Percentiles rank a stretch among this genome's conserved stretches.
phyloP scores from a whole-genome alignment of 768 basidiomycete species.

The Kwoniella shandongensis region DNA sequence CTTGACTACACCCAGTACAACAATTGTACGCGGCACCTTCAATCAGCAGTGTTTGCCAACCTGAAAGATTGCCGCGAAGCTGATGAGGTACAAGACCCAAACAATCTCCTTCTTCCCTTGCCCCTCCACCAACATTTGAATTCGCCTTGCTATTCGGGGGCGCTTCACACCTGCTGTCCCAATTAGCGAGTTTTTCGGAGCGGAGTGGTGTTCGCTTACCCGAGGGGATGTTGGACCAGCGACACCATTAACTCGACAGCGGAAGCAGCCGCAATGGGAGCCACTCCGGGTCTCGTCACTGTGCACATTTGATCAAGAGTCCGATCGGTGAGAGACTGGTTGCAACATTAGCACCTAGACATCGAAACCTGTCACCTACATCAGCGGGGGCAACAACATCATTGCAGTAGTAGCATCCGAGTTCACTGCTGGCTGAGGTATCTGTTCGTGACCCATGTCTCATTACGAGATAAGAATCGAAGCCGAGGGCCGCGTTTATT shows the following conservation, averaged over 20 bases:
- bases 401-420: conserved; percentile 98
- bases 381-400: conserved; percentile 96
- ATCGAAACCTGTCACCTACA: conserved; percentile 58
- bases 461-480: conserved; percentile 96
- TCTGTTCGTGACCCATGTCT: conserved; percentile 68
- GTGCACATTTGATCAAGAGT: conserved; percentile 99
- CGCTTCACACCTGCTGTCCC: too few relatives aligned
- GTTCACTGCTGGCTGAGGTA: conserved; percentile 27
- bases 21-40: conserved; percentile 79
- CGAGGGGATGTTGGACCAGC: conserved; percentile 81
- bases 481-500: conserved; percentile 90
- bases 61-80: conserved; percentile 81
- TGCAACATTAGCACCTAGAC: neutral
- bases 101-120: too few relatives aligned
- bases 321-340: conserved; percentile 69
- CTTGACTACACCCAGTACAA: conserved; percentile 88
- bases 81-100: conserved; percentile 86
- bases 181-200: neutral
- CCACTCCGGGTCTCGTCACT: conserved; percentile 90
- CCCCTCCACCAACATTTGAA: too few relatives aligned
- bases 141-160: too few relatives aligned
- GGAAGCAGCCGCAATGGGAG: conserved; percentile 84
- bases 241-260: conserved; percentile 91
- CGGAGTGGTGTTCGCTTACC: conserved; percentile 58
- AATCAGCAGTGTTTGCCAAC: conserved; percentile 80